phyloP scores from a whole-genome alignment of 1,139 yeast species.

The Arxiozyma slooffiae region DNA sequence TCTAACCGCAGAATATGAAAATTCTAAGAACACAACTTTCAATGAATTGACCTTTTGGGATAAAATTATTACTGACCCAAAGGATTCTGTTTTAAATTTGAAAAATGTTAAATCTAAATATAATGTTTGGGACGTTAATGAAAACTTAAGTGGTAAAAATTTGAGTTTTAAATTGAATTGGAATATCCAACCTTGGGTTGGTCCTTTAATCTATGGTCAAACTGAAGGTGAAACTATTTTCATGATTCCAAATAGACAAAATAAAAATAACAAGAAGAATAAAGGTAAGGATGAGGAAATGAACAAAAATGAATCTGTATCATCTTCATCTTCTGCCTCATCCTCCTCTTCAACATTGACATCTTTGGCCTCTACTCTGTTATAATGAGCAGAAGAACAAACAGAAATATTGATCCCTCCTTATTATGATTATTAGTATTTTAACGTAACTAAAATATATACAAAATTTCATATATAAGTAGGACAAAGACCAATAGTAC shows the following conservation, averaged over 20 bases:
- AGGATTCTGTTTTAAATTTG: constrained; percentile 49
- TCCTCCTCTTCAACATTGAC: not conserved
- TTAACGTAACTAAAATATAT: no score
- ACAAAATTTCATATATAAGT: no score
- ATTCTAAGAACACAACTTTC: constrained; percentile 33
- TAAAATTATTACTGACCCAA: constrained; percentile 51
- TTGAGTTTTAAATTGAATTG: constrained; percentile 70
- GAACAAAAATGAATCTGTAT: not conserved
- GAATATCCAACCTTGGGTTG: constrained; percentile 89
- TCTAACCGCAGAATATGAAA: constrained; percentile 69
- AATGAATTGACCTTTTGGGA: constrained; percentile 90
- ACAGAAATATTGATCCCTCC: not conserved
- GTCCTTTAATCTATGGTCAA: constrained; percentile 65
- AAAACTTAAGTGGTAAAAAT: constrained; percentile 54
- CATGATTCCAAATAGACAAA: not conserved
- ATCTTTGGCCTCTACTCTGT: not conserved
- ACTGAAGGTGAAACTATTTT: constrained; percentile 32
- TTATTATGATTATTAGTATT: not conserved
- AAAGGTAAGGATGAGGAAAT: not conserved
- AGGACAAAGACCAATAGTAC: not conserved
- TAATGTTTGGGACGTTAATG: constrained; percentile 80
- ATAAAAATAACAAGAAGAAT: not conserved
- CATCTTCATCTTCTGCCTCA: not conserved
- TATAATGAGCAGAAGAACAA: not conserved
- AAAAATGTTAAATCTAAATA: constrained; percentile 58